Base-by-base conservation (phyloP, 345 rosid genomes). In the Sisymbrium irio region DNA sequence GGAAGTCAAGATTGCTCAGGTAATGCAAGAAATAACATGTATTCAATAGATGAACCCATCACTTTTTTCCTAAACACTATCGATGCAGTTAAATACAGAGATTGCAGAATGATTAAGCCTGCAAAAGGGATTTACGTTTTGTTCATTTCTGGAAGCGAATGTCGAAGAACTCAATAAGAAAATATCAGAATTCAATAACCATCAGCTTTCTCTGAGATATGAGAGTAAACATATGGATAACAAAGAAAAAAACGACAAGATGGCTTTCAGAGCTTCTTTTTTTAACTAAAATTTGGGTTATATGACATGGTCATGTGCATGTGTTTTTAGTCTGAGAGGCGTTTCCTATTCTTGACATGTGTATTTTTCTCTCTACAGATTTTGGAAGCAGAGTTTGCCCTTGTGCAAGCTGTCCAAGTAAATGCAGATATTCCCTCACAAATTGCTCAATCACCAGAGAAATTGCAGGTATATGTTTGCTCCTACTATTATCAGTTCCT, bases 401-500 rank as follows among this genome's bases (percentile, higher is more conserved):
- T 95, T 42, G 88, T 88, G 32, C 92, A 88, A 79, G 86, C 89
- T 68, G 94, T 83, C 27, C 96, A 89, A 84, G 96, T 87, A 69
- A 92, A 92, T 80, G 94, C 90, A 58, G 83, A 80, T 63, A 80
- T 92, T 22, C 85, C 91, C 10, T 86, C 94, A 45, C 89, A 82
- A 80, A 85, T 95, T 69, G 97, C 92, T 79, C 97, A 92, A 46
- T 95, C 99, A 30, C 98, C 99, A 13, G 96, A 90, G 73, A 95
- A 95, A 72, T 77, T 90, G 77, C 96, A 87, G 99, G 99, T 92
- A 50, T 22, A 19, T 33, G 28, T 78, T 61, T 41, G 15, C n/a
- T 73, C 14, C 12, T 14, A 12, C 18, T 1, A 7, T 72, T 22
- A 32, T 45, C 12, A 12, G 72, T 49, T n/a, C 49, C 19, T n/a